phyloP scores from a whole-genome alignment of 179 eudicot genomes.

The Silene coronaria region DNA sequence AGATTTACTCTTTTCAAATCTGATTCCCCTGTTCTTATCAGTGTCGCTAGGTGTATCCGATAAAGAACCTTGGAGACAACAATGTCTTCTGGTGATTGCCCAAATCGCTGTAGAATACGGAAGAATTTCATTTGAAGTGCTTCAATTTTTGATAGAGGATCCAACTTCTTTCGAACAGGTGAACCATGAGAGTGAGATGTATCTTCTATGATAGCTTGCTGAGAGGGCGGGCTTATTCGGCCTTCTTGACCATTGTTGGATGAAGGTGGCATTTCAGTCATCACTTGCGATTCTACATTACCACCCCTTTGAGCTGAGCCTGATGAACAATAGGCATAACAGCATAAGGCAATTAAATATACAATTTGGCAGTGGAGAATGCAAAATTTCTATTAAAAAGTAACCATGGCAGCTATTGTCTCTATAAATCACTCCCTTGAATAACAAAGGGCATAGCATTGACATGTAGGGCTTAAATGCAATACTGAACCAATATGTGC shows the following conservation, averaged over 20 bases:
- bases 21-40: constrained; percentile 75
- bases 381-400: not conserved
- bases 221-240: constrained; percentile 27
- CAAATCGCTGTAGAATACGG: constrained; percentile 57
- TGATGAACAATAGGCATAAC: constrained; percentile 26
- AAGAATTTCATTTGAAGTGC: constrained; percentile 61
- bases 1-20: constrained; percentile 71
- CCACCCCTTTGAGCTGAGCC: constrained; percentile 30
- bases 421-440: not conserved
- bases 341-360: constrained; percentile 3
- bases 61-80: constrained; percentile 81
- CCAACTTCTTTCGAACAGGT: constrained; percentile 35
- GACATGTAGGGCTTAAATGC: not conserved
- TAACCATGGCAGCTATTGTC: not conserved
- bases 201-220: constrained; percentile 31
- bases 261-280: constrained; percentile 31
- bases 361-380: not conserved
- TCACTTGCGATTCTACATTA: constrained; percentile 28
- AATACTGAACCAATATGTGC: no score
- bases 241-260: constrained; percentile 35
- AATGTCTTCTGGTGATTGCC: constrained; percentile 58
- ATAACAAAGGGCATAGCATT: not conserved
- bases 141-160: constrained; percentile 65
- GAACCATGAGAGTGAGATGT: constrained; percentile 25
- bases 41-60: constrained; percentile 74